phyloP scores from a whole-genome alignment of 306 rosid species.

The Astragalus glycyphyllos region DNA sequence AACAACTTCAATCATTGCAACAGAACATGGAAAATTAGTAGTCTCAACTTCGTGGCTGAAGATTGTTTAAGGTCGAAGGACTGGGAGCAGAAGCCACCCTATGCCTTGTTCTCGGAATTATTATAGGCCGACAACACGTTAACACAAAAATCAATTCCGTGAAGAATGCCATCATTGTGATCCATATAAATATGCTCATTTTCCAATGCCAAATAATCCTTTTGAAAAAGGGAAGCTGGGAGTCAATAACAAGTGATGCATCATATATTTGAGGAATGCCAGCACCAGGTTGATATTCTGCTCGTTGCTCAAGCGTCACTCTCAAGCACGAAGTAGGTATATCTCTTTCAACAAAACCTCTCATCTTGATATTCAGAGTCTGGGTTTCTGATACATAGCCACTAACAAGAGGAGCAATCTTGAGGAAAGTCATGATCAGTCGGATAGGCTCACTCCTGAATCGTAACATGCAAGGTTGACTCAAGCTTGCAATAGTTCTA shows the following conservation, averaged over 20 bases:
- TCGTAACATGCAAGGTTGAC: constrained; percentile 78
- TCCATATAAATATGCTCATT: constrained; percentile 76
- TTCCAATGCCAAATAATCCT: constrained; percentile 81
- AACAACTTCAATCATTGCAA: constrained; percentile 25
- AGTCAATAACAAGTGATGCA: constrained; percentile 62
- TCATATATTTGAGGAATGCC: constrained; percentile 90
- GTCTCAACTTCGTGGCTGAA: constrained; percentile 37
- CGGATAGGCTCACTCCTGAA: constrained; percentile 83
- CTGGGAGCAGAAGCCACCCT: constrained; percentile 46
- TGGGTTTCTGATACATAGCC: constrained; percentile 77
- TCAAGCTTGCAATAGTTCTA: constrained; percentile 67
- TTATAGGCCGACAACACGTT: constrained; percentile 65
- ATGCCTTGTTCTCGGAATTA: constrained; percentile 64
- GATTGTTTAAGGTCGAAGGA: constrained; percentile 33
- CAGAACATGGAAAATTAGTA: constrained; percentile 13
- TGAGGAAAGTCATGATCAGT: constrained; percentile 62
- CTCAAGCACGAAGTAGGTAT: constrained; percentile 71
- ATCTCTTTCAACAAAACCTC: constrained; percentile 67
- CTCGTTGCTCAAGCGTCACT: constrained; percentile 76
- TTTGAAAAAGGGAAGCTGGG: constrained; percentile 65
- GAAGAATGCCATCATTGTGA: constrained; percentile 55
- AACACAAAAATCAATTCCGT: constrained; percentile 59
- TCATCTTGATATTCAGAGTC: constrained; percentile 63
- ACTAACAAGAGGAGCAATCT: constrained; percentile 68
- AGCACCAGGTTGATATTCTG: constrained; percentile 71